These are phyloP conservation scores for Petunia hybrid DNA, from an alignment of 305 asterid species.

Conservation along the genomic window DNA sequence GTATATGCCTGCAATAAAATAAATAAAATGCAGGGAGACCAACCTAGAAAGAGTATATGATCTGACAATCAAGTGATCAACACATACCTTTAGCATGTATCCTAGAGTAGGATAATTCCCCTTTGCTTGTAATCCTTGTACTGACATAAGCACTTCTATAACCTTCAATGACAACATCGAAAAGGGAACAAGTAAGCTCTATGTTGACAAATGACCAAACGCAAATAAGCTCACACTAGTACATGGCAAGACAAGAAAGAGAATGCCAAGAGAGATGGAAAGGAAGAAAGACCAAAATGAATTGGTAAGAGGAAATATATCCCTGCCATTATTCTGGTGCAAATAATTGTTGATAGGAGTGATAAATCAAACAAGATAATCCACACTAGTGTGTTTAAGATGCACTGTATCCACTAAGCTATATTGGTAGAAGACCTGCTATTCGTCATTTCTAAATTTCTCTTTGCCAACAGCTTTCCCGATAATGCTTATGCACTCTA, in stretches of 20 bases:
- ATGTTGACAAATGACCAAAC: not conserved
- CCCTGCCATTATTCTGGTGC: not conserved
- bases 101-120: constrained; percentile 33
- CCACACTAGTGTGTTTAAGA: not conserved
- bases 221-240: too few relatives aligned
- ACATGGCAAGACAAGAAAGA: not conserved
- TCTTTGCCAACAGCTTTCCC: constrained; percentile 39
- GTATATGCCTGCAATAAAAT: not conserved
- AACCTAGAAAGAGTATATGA: not conserved
- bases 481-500: constrained; percentile 36
- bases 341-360: not conserved
- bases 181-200: not conserved
- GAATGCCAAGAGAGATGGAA: too few relatives aligned
- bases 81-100: not conserved
- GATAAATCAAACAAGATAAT: not conserved
- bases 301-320: too few relatives aligned
- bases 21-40: too few relatives aligned
- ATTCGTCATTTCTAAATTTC: constrained; percentile 41
- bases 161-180: constrained; percentile 22
- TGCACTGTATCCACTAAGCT: too few relatives aligned
- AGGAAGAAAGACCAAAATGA: too few relatives aligned
- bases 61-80: not conserved
- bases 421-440: constrained; percentile 28
- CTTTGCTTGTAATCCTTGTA: constrained; percentile 39
- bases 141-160: constrained; percentile 40